These are phyloP conservation scores for Fraxinus greggii DNA, from an alignment of 305 asterid genomes.

Conservation along the genomic window DNA sequence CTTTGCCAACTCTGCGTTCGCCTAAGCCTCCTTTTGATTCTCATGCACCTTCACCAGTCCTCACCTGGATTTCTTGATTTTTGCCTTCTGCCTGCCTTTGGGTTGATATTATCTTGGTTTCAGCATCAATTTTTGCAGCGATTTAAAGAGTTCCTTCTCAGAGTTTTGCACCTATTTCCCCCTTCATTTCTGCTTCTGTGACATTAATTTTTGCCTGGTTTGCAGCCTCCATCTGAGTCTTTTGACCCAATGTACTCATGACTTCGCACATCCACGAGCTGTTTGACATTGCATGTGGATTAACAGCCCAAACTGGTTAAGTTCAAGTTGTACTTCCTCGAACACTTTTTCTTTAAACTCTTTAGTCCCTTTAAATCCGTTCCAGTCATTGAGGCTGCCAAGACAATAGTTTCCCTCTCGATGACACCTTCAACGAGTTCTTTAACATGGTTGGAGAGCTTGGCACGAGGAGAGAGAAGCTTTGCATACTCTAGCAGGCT, in stretches of 20 bases:
- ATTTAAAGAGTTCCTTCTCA: slow-evolving; percentile 31
- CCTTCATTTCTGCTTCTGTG: slow-evolving; percentile 41
- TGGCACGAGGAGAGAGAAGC: slow-evolving; percentile 40
- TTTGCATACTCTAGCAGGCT: slow-evolving; percentile 36
- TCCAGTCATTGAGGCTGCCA: slow-evolving; percentile 47
- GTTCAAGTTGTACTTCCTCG: slow-evolving; percentile 36
- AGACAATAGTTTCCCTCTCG: slow-evolving; percentile 47
- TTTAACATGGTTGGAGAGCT: slow-evolving; percentile 38
- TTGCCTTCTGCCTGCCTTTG: slow-evolving; percentile 8
- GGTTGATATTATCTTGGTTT: background rate
- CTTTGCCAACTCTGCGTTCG: slow-evolving; percentile 36
- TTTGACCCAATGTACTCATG: slow-evolving; percentile 40
- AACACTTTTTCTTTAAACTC: slow-evolving; percentile 34
- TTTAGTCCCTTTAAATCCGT: slow-evolving; percentile 35
- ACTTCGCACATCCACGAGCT: slow-evolving; percentile 39
- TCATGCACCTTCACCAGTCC: slow-evolving; percentile 36
- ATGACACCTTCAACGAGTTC: slow-evolving; percentile 42
- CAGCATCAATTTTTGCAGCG: background rate
- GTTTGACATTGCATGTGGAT: slow-evolving; percentile 46
- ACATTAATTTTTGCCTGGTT: slow-evolving; percentile 41
- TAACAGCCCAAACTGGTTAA: slow-evolving; percentile 40
- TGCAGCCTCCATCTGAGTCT: slow-evolving; percentile 47
- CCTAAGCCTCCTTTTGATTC: slow-evolving; percentile 15
- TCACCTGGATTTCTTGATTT: slow-evolving; percentile 35
- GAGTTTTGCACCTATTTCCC: slow-evolving; percentile 34